phyloP scores from a whole-genome alignment of 768 basidiomycete genomes.

The Agaricus subrufescens region DNA sequence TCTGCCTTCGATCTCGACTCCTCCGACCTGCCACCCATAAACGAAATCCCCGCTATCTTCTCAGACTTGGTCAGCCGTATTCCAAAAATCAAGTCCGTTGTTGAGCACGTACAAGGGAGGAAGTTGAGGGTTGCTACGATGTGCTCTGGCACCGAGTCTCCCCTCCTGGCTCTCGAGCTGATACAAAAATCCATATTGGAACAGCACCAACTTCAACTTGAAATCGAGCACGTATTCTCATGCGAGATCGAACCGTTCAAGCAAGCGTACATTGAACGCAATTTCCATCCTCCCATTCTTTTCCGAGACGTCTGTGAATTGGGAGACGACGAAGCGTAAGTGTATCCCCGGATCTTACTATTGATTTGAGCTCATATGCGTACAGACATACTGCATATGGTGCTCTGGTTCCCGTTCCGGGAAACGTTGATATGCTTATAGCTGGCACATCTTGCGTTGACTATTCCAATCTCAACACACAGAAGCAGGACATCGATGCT shows the following conservation, averaged over 20 bases:
- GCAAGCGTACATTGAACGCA: conserved; percentile 95
- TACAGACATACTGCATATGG: conserved; percentile 90
- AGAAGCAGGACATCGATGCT: conserved; percentile 84
- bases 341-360: conserved; percentile 10
- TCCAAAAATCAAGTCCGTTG: conserved; percentile 62
- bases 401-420: conserved; percentile 77
- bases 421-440: conserved; percentile 84
- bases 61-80: conserved; percentile 64
- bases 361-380: conserved; percentile 4
- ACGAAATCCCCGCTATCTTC: conserved; percentile 69
- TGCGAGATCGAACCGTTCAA: conserved; percentile 98
- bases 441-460: conserved; percentile 97
- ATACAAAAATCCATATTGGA: conserved; percentile 74
- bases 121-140: conserved; percentile 93
- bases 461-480: conserved; percentile 93
- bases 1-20: conserved; percentile 40
- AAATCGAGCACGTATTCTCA: conserved; percentile 90
- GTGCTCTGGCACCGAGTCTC: conserved; percentile 96
- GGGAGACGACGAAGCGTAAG: conserved; percentile 72
- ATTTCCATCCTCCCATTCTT: conserved; percentile 87
- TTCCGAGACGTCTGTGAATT: conserved; percentile 95
- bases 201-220: conserved; percentile 58
- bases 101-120: conserved; percentile 64
- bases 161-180: conserved; percentile 82
- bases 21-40: conserved; percentile 73